phyloP scores from a whole-genome alignment of 2,329 filamentous ascomycete species.

The Cytospora mali region DNA sequence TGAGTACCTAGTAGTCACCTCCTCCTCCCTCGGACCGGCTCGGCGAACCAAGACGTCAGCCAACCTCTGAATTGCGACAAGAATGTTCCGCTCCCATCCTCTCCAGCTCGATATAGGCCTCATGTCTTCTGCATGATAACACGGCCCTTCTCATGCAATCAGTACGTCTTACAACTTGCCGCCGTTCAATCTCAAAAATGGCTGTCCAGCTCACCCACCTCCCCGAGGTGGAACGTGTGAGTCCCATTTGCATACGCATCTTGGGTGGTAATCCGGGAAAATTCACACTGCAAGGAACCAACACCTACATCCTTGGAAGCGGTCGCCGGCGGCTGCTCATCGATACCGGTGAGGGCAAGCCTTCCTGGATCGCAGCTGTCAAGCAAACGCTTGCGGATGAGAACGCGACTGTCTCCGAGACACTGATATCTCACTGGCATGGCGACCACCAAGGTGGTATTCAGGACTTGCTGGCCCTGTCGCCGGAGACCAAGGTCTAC shows the following conservation, averaged over 20 bases:
- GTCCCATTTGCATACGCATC: slow-evolving; percentile 77
- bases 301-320: slow-evolving; percentile 88
- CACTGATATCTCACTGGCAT: slow-evolving; percentile 91
- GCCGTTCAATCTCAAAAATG: slow-evolving; percentile 48
- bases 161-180: slow-evolving; percentile 15
- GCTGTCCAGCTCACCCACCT: slow-evolving; percentile 64
- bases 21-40: slow-evolving; percentile 10
- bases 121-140: neutral
- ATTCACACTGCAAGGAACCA: slow-evolving; percentile 76
- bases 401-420: slow-evolving; percentile 66
- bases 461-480: slow-evolving; percentile 64
- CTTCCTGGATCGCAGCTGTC: slow-evolving; percentile 71
- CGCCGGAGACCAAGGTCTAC: slow-evolving; percentile 62
- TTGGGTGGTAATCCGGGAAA: slow-evolving; percentile 91
- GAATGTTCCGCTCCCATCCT: neutral
- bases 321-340: slow-evolving; percentile 76
- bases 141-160: neutral
- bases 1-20: too few species aligned
- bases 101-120: neutral
- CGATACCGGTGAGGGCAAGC: slow-evolving; percentile 84
- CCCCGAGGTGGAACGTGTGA: slow-evolving; percentile 75
- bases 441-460: slow-evolving; percentile 82
- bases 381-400: slow-evolving; percentile 67
- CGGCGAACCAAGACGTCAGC: slow-evolving; percentile 15
- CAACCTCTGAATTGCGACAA: slow-evolving; percentile 20